Base-by-base conservation (phyloP, 179 eudicot genomes). In the Sideroxylon spinosum region DNA sequence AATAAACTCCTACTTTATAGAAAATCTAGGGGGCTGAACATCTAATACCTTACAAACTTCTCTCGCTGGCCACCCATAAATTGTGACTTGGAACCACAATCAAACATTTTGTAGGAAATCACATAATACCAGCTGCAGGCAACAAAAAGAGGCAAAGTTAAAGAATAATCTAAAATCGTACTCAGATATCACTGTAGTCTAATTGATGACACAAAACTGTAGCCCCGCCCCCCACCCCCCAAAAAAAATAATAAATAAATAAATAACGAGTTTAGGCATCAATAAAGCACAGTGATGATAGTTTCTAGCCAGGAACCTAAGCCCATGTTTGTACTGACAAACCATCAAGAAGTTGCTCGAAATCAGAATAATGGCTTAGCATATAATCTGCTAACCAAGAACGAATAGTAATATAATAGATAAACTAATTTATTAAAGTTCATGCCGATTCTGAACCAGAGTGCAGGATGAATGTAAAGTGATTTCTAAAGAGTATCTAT, bases 31-130 rank as follows among this genome's bases (percentile, higher is more conserved):
- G 13, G 9, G 32, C 16, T 9, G 22, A 52, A 76, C 9, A 46
- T 61, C 26, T 7, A 19, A 26, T 84, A 92, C 97, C 97, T 92
- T 67, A 89, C 89, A 84, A 92, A 92, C 84, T 90, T 90, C 80
- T 92, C 97, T 83, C 85, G 88, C 86, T 89, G 92, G 74, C 94
- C 80, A 67, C 81, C 77, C 76, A 88, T 22, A 82, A 76, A 78
- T 56, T 85, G 87, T 60, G 83, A 71, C 82, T 88, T 88, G 82
- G 90, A 81, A 75, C 92, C 92, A 84, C 92, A 85, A 76, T 92
- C 93, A 73, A 91, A 87, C 97, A 93, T 93, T 56, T 79, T 83
- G 61, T 70, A 26, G 37, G 48, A n/a, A 62, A 62, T 57, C 73
- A 68, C 77, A 76, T 69, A 28, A 67, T 48, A 57, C 56, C 73